Conservation (phyloP, 2,329 filamentous ascomycete genomes). For the Trichophyton schoenleinii region DNA sequence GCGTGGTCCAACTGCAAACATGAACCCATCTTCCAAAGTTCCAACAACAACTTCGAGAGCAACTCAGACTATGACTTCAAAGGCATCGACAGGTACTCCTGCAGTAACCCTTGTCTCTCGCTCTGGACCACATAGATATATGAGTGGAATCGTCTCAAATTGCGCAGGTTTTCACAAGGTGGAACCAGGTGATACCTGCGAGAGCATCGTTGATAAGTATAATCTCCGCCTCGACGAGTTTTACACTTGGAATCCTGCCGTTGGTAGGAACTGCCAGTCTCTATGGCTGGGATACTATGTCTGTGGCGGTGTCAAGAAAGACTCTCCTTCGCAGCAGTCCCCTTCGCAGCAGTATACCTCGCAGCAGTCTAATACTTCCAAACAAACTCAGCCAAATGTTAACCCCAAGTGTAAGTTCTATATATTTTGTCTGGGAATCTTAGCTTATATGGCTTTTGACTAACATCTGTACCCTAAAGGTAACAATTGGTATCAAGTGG, state of each 20-base stretch:
- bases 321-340: neutral
- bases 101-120: neutral
- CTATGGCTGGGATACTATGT: neutral
- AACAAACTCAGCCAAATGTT: neutral
- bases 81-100: neutral
- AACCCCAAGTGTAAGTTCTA: neutral
- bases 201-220: neutral
- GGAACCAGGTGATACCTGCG: neutral
- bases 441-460: neutral
- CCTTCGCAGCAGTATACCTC: no score
- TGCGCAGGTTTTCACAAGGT: neutral
- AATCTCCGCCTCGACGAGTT: neutral
- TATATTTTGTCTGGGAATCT: neutral
- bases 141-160: neutral
- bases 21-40: neutral
- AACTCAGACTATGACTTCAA: neutral
- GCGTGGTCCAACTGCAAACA: neutral
- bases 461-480: neutral
- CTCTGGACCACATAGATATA: neutral
- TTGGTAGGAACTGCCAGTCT: neutral
- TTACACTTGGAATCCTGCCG: neutral
- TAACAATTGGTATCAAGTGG: neutral
- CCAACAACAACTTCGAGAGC: neutral
- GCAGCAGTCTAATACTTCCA: neutral
- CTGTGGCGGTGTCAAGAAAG: neutral